phyloP scores from a whole-genome alignment of 306 rosid genomes.

The Quillaja saponaria region DNA sequence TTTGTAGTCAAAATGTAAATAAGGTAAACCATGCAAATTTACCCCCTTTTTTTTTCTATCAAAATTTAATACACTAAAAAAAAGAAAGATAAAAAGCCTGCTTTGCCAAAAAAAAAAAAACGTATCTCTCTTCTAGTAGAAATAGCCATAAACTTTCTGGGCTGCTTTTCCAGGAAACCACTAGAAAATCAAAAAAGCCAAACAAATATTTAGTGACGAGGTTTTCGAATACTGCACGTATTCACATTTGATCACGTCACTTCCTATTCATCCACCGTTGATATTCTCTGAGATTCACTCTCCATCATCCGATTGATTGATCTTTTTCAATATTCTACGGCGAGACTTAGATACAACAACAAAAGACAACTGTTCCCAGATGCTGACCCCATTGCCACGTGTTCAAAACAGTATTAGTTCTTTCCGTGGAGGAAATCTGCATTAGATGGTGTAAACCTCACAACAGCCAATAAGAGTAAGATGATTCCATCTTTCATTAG shows the following conservation, averaged over 20 bases:
- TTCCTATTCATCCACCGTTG: conserved; percentile 16
- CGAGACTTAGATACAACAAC: conserved; percentile 11
- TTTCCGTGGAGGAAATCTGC: too few relatives aligned
- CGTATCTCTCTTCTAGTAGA: conserved; percentile 14
- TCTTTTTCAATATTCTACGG: not conserved
- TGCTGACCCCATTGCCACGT: conserved; percentile 29
- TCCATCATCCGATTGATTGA: not conserved
- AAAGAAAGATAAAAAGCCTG: too few relatives aligned
- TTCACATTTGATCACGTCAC: not conserved
- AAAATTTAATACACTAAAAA: too few relatives aligned
- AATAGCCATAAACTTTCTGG: conserved; percentile 1
- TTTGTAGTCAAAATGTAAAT: too few relatives aligned
- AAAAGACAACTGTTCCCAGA: not conserved
- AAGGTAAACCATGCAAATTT: too few relatives aligned
- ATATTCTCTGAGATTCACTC: not conserved
- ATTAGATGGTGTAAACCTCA: too few relatives aligned
- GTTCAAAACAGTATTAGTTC: too few relatives aligned
- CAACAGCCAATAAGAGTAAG: too few relatives aligned
- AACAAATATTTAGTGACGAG: not conserved
- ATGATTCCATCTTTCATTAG: conserved; percentile 23
- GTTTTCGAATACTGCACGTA: not conserved
- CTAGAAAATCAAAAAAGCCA: conserved; percentile 23
- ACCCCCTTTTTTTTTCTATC: too few relatives aligned
- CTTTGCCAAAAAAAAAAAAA: too few relatives aligned
- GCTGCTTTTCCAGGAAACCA: conserved; percentile 1